phyloP scores from a whole-genome alignment of 305 asterid species.

The Fraxinus velutina region DNA sequence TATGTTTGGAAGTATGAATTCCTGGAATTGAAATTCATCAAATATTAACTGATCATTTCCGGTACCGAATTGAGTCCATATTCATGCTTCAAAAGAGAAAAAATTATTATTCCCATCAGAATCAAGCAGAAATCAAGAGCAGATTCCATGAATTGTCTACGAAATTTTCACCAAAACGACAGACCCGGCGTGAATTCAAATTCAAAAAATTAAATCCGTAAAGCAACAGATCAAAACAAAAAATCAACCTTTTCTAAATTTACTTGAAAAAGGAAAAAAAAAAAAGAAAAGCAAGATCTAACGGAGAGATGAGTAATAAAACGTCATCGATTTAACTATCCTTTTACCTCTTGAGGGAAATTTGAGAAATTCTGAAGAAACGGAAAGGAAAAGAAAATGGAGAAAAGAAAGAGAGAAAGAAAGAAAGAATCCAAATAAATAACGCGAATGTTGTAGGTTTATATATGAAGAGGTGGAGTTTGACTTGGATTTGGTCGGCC shows the following conservation, averaged over 20 bases:
- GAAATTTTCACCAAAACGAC: neutral
- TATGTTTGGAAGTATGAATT: neutral
- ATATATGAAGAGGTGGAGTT: slow-evolving; percentile 16
- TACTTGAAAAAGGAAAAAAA: neutral
- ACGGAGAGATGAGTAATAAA: neutral
- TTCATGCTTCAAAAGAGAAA: neutral
- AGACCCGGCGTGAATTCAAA: neutral
- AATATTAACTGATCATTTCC: neutral
- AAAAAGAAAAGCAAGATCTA: neutral
- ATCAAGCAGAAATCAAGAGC: neutral
- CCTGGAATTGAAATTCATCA: neutral
- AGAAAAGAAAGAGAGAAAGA: neutral
- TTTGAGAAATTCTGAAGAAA: neutral
- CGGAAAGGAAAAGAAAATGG: neutral
- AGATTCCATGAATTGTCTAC: neutral
- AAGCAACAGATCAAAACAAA: neutral
- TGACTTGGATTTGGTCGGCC: slow-evolving; percentile 38
- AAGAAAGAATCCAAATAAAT: neutral
- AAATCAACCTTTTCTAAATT: neutral
- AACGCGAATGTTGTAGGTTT: neutral
- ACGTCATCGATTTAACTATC: slow-evolving; percentile 19
- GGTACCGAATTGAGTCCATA: neutral
- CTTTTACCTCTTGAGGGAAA: slow-evolving; percentile 9
- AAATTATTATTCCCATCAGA: neutral
- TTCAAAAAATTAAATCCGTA: neutral